Base-by-base conservation (phyloP, 345 rosid species). In the Bruguiera gymnorhiza region DNA sequence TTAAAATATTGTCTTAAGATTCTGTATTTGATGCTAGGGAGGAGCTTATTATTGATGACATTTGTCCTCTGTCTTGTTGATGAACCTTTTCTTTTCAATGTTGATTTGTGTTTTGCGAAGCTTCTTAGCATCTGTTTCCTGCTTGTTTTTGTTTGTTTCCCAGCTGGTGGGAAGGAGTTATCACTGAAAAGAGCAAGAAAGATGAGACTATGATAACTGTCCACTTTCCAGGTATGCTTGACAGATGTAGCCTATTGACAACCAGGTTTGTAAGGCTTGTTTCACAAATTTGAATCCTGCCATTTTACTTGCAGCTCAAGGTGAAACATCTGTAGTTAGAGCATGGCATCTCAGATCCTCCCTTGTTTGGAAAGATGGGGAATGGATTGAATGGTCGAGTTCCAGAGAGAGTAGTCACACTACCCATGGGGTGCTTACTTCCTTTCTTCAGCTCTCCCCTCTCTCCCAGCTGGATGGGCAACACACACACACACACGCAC, bases 141-240 rank as follows among this genome's bases (percentile, higher is more conserved):
- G 29, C 70, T 53, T 59, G 8, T 68, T 48, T 72, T 67, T 43
- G 64, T 68, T 73, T 71, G 51, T 74, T 68, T 65, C 67, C 69
- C 83, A 96, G 99, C 78, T 96, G 99, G 99, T 77, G 86, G 91
- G 98, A 96, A 81, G 99, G 97, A 72, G 85, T 89, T 66, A 76
- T 96, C 65, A 83, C 86, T 48, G 98, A 89, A 75, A 91, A 86
- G 86, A 85, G 71, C 88, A 85, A 90, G 85, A 92, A 83, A 60
- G 96, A 96, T 75, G 95, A 85, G 68, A 82, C 85, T 53, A 70
- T 82, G 31, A 73, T 86, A 23, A 87, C 92, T 48, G 85, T 96
- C 48, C 83, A 80, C 76, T 90, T 96, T 76, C 97, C 94, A 65
- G 97, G 99, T 86, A 73, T 66, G 77, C 26, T 18, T 68, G 29